Base-by-base conservation (phyloP, 225 moss, liverwort and hornwort genomes). In the Bryum argenteum region DNA sequence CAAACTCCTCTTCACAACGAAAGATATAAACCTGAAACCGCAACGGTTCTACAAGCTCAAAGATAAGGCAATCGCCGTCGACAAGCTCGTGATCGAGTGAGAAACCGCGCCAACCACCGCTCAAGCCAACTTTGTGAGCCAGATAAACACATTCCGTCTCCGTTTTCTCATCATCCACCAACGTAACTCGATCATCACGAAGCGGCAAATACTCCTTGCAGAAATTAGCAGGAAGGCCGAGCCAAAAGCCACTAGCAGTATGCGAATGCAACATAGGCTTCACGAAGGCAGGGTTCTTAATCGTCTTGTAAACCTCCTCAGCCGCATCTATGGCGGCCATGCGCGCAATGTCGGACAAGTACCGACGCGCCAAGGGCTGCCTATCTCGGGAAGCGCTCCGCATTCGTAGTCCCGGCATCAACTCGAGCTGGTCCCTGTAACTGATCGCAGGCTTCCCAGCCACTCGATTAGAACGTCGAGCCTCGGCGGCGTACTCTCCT, bases 231-330 rank as follows among this genome's bases (percentile, higher is more conserved):
- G 86, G 86, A 33, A 86, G 77, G 2, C 86, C 86, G 15, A 86
- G 69, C 86, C 86, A 86, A 20, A 86, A 86, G 17, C 86, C 86
- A 43, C 86, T 86, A 43, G 86, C 80, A 15, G 82, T 86, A 12
- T 86, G 86, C 21, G 86, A 86, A 75, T 86, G 86, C 75, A 86
- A 52, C 86, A 86, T 86, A 8, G 86, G 77, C 54, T 86, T 86
- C 75, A 86, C 77, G 21, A 86, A 86, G 13, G 77, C 79, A 8
- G 86, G 86, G 61, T 71, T 82, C 67, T 50, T 69, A 40, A 86
- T 54, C 9, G 68, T 77, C 68, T 86, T 77, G 61, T 3, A 80
- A 2, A 75, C 82, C 61, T 82, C 82, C 37, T 86, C 86, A 4
- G 86, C 86, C 8, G 77, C 82, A 72, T 82, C 86, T 1, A 86